phyloP scores from a whole-genome alignment of 1,284 basidiomycete species.

The Fomitopsis betulina region DNA sequence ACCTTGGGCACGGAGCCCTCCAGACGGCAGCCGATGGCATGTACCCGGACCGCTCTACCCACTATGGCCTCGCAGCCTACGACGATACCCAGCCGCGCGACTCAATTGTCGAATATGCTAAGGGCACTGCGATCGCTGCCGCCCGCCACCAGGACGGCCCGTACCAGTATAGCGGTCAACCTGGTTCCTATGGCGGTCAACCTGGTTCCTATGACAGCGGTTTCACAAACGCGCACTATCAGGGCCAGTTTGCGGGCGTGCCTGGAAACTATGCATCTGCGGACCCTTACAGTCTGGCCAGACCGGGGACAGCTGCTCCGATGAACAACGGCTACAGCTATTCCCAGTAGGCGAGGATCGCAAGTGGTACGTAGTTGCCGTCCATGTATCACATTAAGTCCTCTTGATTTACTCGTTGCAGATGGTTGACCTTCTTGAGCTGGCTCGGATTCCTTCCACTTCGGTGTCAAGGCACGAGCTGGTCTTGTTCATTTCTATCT shows the following conservation, averaged over 20 bases:
- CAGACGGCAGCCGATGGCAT: constrained; percentile 21
- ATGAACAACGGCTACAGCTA: background rate
- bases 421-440: background rate
- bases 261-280: constrained; percentile 24
- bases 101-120: constrained; percentile 26
- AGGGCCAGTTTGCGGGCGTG: constrained; percentile 3
- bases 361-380: background rate
- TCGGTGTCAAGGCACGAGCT: constrained; percentile 1
- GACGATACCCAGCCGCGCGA: constrained; percentile 19
- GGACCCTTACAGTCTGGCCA: constrained; percentile 23
- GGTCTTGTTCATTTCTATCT: background rate
- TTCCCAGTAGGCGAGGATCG: background rate
- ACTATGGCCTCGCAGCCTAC: constrained; percentile 23
- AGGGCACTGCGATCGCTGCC: constrained; percentile 21
- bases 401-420: background rate
- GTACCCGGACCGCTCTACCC: constrained; percentile 30
- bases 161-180: constrained; percentile 19
- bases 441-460: background rate
- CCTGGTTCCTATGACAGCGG: constrained; percentile 11
- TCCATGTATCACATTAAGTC: background rate
- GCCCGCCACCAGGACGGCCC: constrained; percentile 20
- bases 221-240: constrained; percentile 12
- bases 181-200: constrained; percentile 13
- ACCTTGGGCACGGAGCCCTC: constrained; percentile 19
- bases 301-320: constrained; percentile 12